Conservation (phyloP, 352 stramenopile genomes). For the Phytopythium mirpurense region DNA sequence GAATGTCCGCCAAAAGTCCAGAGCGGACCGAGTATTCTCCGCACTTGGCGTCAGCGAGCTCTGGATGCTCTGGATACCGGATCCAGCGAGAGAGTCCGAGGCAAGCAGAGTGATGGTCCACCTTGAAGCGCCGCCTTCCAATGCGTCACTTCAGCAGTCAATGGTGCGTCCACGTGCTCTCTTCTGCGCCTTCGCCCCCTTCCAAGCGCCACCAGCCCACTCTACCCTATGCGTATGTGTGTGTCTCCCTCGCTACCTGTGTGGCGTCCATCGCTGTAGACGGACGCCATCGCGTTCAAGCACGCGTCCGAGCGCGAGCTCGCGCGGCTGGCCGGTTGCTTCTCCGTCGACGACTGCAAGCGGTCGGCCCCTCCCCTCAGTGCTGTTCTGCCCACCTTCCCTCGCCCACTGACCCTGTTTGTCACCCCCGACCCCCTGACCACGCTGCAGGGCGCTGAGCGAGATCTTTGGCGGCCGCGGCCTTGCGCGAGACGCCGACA, state of each 20-base stretch:
- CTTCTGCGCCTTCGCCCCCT: background rate
- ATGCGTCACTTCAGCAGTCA: background rate
- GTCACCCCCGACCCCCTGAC: background rate
- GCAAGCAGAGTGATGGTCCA: conserved; percentile 1
- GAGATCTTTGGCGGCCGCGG: conserved; percentile 38
- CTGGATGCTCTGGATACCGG: background rate
- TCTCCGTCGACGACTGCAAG: conserved; percentile 55
- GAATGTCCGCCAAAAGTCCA: too few relatives aligned
- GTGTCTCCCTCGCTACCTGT: background rate
- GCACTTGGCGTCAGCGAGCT: too few relatives aligned
- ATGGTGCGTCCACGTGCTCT: background rate
- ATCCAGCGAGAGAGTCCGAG: background rate
- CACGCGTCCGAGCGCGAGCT: conserved; percentile 35
- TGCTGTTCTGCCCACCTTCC: too few relatives aligned
- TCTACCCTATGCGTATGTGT: too few relatives aligned
- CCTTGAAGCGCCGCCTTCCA: background rate
- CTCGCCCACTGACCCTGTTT: background rate
- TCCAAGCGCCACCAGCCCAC: too few relatives aligned
- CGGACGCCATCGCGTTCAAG: conserved; percentile 60
- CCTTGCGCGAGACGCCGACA: conserved; percentile 22
- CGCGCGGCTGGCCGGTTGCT: conserved; percentile 23
- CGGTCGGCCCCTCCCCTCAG: conserved; percentile 22
- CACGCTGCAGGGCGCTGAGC: conserved; percentile 26
- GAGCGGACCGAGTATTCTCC: too few relatives aligned
- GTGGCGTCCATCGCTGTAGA: conserved; percentile 12